phyloP scores from a whole-genome alignment of 1,139 yeast species.

The Saccharomyces uvarum region DNA sequence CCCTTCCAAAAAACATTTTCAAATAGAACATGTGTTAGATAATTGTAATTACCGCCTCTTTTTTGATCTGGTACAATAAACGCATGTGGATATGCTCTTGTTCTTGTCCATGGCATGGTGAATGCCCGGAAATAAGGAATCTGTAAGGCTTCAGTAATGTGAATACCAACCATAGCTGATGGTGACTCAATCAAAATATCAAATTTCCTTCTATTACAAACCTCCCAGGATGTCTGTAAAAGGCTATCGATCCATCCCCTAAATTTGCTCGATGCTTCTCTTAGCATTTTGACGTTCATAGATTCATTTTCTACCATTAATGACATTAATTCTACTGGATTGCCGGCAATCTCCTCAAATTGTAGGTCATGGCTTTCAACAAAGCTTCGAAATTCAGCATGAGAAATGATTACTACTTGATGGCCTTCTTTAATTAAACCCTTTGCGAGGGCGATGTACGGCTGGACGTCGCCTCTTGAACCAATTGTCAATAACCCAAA shows the following conservation, averaged over 20 bases:
- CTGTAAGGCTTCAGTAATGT: constrained; percentile 83
- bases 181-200: constrained; percentile 89
- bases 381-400: constrained; percentile 72
- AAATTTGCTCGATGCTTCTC: constrained; percentile 75
- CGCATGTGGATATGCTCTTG: constrained; percentile 93
- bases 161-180: constrained; percentile 91
- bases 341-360: constrained; percentile 77
- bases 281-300: constrained; percentile 71
- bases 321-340: constrained; percentile 87
- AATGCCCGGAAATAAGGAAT: constrained; percentile 92
- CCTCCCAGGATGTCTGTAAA: constrained; percentile 67
- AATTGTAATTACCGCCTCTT: constrained; percentile 86
- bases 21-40: constrained; percentile 83
- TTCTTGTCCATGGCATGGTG: constrained; percentile 97
- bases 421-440: constrained; percentile 79
- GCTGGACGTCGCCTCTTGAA: constrained; percentile 93
- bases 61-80: constrained; percentile 90
- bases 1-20: constrained; percentile 94
- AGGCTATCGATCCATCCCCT: constrained; percentile 74
- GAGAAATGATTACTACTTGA: constrained; percentile 75
- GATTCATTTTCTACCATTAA: constrained; percentile 88
- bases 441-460: constrained; percentile 81
- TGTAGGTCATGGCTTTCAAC: constrained; percentile 56
- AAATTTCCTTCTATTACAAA: constrained; percentile 57
- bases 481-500: constrained; percentile 82